Evolutionary conservation across 192 early-diverging fungal genomes (phyloP).

Genomic region (Borealophlyctis nickersoniae): DNA sequence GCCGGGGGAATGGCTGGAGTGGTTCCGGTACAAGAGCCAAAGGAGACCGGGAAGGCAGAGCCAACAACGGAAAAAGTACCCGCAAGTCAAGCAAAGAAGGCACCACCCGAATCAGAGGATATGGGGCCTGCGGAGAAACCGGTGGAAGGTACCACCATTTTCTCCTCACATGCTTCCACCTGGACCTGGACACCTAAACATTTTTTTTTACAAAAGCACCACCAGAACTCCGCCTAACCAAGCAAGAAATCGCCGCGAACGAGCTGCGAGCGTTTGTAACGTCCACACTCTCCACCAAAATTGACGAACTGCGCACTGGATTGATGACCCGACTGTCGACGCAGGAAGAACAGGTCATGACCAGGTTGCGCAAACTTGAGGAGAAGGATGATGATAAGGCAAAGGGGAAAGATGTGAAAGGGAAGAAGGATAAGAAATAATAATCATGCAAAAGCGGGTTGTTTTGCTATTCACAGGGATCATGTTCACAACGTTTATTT

Average conservation of each 20-base stretch:
- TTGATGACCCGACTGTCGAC: slow-evolving; percentile 31
- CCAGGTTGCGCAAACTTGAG: slow-evolving; percentile 34
- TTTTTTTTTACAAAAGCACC: neutral
- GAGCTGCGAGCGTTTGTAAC: slow-evolving; percentile 41
- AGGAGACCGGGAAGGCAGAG: no score
- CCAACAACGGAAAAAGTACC: no score
- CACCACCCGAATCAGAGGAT: no score
- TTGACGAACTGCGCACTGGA: slow-evolving; percentile 47
- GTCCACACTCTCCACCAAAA: slow-evolving; percentile 27
- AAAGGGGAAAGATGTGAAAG: slow-evolving; percentile 12
- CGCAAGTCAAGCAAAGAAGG: no score
- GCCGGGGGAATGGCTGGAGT: no score
- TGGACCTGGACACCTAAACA: neutral
- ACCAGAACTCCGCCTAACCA: neutral
- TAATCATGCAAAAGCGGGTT: no score
- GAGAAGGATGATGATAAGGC: slow-evolving; percentile 35
- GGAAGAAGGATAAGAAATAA: neutral
- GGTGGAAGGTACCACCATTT: neutral
- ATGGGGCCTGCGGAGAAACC: no score
- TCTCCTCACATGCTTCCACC: neutral
- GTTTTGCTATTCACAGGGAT: no score
- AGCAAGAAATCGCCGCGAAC: slow-evolving; percentile 39
- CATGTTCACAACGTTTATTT: no score
- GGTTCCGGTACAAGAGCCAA: no score
- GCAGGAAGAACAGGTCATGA: slow-evolving; percentile 39